A percentile compares a stretch with the other conserved stretches of the same genome.
phyloP scores from a whole-genome alignment of 1,284 basidiomycete genomes.

The Ustanciosporium gigantosporum region DNA sequence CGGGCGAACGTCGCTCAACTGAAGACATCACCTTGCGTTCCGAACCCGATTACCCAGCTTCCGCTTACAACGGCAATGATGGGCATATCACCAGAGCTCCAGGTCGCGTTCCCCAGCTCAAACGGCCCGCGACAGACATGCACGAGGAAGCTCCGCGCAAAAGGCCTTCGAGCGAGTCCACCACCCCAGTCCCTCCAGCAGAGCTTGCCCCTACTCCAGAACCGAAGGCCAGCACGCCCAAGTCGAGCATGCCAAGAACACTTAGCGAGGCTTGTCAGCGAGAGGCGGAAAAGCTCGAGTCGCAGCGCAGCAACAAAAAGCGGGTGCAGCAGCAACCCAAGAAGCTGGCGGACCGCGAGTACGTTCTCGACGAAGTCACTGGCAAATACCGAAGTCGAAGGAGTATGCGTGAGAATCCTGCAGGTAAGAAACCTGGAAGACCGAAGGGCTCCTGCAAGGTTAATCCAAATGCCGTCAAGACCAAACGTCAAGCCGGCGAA shows the following conservation, averaged over 20 bases:
- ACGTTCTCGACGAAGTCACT: conserved; percentile 26
- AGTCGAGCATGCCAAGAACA: conserved; percentile 7
- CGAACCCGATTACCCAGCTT: conserved; percentile 32
- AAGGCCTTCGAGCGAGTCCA: no score
- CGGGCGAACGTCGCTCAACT: neutral
- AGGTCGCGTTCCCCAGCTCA: no score
- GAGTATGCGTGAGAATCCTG: conserved; percentile 45
- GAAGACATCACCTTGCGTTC: conserved; percentile 18
- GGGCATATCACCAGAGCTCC: conserved; percentile 13
- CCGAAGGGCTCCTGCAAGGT: conserved; percentile 31
- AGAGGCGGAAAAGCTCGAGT: conserved; percentile 33
- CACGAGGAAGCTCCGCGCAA: no score
- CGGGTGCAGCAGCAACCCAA: no score
- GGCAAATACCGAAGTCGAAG: conserved; percentile 43
- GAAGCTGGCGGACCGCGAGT: conserved; percentile 35
- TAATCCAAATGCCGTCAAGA: neutral
- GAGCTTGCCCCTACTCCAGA: no score
- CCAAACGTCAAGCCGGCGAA: neutral
- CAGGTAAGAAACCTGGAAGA: conserved; percentile 33
- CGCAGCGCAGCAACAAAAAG: conserved; percentile 21
- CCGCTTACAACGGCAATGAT: conserved; percentile 21
- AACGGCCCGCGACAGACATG: no score
- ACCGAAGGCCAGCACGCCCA: no score
- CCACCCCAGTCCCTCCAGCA: no score
- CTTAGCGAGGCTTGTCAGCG: neutral